Base-by-base conservation (phyloP, 164 flowering plant species). In the Nelumbo lutea region DNA sequence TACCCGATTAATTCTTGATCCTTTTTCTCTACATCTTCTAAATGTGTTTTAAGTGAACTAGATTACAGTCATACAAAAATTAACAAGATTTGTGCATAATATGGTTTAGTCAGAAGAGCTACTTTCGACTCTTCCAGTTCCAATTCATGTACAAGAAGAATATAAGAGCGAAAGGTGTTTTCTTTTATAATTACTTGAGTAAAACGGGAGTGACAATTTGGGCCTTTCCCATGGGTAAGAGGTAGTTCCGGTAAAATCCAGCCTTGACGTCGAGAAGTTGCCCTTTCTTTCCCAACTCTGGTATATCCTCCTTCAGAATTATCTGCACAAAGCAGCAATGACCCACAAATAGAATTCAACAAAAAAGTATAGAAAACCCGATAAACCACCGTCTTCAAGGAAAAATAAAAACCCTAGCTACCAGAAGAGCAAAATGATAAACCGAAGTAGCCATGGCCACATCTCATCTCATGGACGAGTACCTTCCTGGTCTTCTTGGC, bases 271-370 rank as follows among this genome's bases (percentile, higher is more conserved):
- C 85, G 48, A 85, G 53, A 48, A 91, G 76, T 58, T 93, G 75
- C 69, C 98, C 97, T 61, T 84, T 87, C 80, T 84, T 86, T 42
- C 98, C 98, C 75, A 91, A 45, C 14, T 79, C 73, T 14, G 63
- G 66, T 39, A 91, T 87, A 64, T 94, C 96, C 76, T 91, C 96
- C 76, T 86, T 94, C 85, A 91, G 64, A 61, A 91, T 88, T 53
- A 94, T 78, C 98, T 90, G 76, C 59, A 62, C 48, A 64, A 56
- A 58, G 61, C 27, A 50, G 57, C 57, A 75, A 62, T 5, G 41
- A 42, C 52, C 60, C 42, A 57, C 53, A 52, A 67, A 51, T 40
- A 47, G 48, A 55, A 45, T n/a, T 11, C 55, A 15, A 42, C 62
- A 13, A 13, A 9, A 2, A 58, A 68, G n/a, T 13, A 65, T 44